These are phyloP conservation scores for Ettlia oleoabundans DNA, from an alignment of 139 green algal genomes.

Conservation along the genomic window DNA sequence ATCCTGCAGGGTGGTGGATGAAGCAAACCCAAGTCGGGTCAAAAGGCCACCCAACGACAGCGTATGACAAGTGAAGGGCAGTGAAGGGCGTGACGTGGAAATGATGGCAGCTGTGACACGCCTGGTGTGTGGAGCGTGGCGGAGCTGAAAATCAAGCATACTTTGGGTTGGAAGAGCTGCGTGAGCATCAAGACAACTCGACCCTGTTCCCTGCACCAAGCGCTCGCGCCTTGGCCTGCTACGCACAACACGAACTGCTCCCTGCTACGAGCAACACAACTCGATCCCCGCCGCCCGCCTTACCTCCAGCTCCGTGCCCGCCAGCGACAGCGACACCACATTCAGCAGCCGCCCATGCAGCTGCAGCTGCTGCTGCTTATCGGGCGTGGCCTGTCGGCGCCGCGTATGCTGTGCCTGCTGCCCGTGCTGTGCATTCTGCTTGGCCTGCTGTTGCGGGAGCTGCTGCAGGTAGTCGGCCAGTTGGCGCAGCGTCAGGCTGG, in stretches of 20 bases:
- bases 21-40: no score
- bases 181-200: no score
- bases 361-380: slow-evolving; percentile 6
- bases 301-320: slow-evolving; percentile 47
- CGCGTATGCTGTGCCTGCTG: background rate
- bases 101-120: background rate
- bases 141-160: background rate
- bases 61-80: no score
- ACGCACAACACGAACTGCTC: no score
- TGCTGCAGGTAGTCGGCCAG: slow-evolving; percentile 46
- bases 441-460: background rate
- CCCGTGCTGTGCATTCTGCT: no score
- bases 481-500: slow-evolving; percentile 42
- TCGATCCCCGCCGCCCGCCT: no score
- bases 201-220: no score
- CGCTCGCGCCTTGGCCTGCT: no score
- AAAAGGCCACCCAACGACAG: no score
- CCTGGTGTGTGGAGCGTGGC: background rate
- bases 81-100: background rate
- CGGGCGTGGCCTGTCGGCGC: background rate
- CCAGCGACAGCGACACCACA: slow-evolving; percentile 59
- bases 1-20: slow-evolving; percentile 13
- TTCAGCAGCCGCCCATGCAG: slow-evolving; percentile 47
- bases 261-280: no score
- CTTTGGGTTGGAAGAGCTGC: no score